A percentile compares a stretch with the other conserved stretches of the same genome.
These are phyloP conservation scores for Lenzites betulinus DNA, from an alignment of 768 basidiomycete species.

Conservation along the genomic window DNA sequence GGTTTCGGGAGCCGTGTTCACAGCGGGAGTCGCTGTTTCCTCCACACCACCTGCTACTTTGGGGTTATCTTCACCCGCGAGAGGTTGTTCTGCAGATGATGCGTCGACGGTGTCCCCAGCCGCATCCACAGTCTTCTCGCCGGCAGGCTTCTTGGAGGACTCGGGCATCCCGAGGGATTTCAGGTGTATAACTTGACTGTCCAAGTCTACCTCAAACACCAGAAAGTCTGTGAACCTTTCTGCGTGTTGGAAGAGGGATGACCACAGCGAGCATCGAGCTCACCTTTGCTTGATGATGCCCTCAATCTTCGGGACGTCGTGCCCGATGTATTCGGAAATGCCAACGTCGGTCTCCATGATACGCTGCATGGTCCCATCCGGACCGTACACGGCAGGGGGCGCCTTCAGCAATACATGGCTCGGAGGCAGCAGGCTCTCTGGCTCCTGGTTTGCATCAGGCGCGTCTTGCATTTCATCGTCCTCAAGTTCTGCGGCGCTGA, in stretches of 20 bases:
- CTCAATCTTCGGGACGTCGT: slow-evolving; percentile 68
- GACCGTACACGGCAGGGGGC: slow-evolving; percentile 48
- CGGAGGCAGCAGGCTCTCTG: slow-evolving; percentile 55
- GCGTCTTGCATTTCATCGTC: slow-evolving; percentile 5
- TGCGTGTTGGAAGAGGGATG: slow-evolving; percentile 7
- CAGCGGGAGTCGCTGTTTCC: neutral
- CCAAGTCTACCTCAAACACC: slow-evolving; percentile 87
- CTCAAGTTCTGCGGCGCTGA: slow-evolving; percentile 13
- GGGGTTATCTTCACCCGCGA: neutral
- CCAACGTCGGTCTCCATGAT: slow-evolving; percentile 81
- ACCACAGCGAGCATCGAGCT: slow-evolving; percentile 22
- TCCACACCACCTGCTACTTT: neutral
- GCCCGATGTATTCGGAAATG: slow-evolving; percentile 83
- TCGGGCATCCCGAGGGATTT: slow-evolving; percentile 77
- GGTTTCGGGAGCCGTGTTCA: neutral
- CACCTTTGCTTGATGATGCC: slow-evolving; percentile 98
- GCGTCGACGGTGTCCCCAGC: slow-evolving; percentile 15
- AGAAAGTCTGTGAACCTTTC: slow-evolving; percentile 94
- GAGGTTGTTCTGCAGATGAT: neutral
- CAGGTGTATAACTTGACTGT: slow-evolving; percentile 78
- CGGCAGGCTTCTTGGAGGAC: slow-evolving; percentile 45
- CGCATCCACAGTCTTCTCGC: slow-evolving; percentile 17
- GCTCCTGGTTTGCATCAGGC: slow-evolving; percentile 4
- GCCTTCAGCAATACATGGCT: slow-evolving; percentile 72
- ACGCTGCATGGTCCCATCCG: slow-evolving; percentile 57